These are phyloP conservation scores for Leccinum subfulvum DNA, from an alignment of 1,284 basidiomycete genomes.

Conservation along the genomic window DNA sequence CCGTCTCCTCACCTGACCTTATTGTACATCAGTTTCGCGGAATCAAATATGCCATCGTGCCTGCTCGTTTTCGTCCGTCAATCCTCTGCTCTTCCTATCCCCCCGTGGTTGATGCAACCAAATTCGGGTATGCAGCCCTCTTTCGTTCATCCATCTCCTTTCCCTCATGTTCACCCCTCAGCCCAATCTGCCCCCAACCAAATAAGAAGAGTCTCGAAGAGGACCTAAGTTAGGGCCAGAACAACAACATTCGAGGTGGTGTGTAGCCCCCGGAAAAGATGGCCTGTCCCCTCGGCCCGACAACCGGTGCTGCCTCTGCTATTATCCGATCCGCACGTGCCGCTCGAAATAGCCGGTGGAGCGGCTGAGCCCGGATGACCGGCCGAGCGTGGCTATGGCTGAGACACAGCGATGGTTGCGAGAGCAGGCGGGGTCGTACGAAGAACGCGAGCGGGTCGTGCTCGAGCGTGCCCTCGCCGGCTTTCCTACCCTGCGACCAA, in stretches of 20 bases:
- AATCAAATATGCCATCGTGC: slow-evolving; percentile 72
- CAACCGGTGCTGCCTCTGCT: not conserved
- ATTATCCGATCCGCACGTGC: not conserved
- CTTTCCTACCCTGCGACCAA: slow-evolving; percentile 73
- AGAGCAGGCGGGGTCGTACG: slow-evolving; percentile 60
- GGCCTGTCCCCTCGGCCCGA: not conserved
- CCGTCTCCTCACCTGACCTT: slow-evolving; percentile 50
- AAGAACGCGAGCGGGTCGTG: slow-evolving; percentile 54
- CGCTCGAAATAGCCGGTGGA: not conserved
- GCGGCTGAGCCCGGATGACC: not conserved
- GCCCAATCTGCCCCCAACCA: slow-evolving; percentile 72
- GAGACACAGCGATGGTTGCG: slow-evolving; percentile 69
- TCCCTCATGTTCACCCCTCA: slow-evolving; percentile 28
- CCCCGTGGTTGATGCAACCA: slow-evolving; percentile 56
- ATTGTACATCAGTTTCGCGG: slow-evolving; percentile 69
- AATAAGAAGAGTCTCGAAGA: slow-evolving; percentile 51
- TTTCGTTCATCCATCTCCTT: not conserved
- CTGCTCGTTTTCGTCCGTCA: slow-evolving; percentile 71
- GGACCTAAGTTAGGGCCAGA: slow-evolving; percentile 37
- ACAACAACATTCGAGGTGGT: slow-evolving; percentile 2
- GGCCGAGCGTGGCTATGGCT: slow-evolving; percentile 13
- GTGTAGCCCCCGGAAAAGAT: not conserved
- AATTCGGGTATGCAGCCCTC: slow-evolving; percentile 52
- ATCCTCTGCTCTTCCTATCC: slow-evolving; percentile 56
- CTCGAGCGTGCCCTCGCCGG: slow-evolving; percentile 62